Evolutionary conservation across 331 rosid genomes (phyloP).

Genomic region (Phaseolus coccineus): DNA sequence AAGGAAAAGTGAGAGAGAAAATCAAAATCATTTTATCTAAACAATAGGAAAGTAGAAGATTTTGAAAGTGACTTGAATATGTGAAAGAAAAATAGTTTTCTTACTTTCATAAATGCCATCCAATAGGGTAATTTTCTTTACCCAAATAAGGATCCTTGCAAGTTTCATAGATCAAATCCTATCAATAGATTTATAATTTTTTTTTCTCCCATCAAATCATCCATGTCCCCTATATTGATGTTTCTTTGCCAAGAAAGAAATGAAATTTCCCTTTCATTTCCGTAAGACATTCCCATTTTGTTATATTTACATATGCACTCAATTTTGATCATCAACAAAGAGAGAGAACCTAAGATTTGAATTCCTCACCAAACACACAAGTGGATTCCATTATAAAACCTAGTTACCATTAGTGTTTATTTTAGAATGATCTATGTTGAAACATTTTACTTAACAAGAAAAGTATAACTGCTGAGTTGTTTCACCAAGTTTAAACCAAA

Average conservation of each 20-base stretch:
- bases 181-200: neutral
- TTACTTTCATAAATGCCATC: slow-evolving; percentile 15
- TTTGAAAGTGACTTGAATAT: slow-evolving; percentile 20
- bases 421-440: neutral
- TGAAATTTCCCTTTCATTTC: neutral
- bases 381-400: neutral
- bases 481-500: neutral
- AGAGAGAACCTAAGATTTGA: neutral
- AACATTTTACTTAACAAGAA: neutral
- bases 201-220: neutral
- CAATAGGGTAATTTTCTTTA: slow-evolving; percentile 27
- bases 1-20: neutral
- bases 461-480: neutral
- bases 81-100: slow-evolving; percentile 12
- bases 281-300: neutral
- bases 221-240: slow-evolving; percentile 19
- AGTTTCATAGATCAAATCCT: slow-evolving; percentile 21
- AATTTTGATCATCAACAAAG: neutral
- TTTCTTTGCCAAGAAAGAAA: slow-evolving; percentile 5
- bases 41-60: neutral
- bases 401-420: neutral
- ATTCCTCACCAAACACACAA: neutral
- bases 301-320: neutral
- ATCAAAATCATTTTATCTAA: neutral
- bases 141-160: slow-evolving; percentile 40